These are phyloP conservation scores for Tephrocybe sp. DNA, from an alignment of 768 basidiomycete species.

Conservation along the genomic window DNA sequence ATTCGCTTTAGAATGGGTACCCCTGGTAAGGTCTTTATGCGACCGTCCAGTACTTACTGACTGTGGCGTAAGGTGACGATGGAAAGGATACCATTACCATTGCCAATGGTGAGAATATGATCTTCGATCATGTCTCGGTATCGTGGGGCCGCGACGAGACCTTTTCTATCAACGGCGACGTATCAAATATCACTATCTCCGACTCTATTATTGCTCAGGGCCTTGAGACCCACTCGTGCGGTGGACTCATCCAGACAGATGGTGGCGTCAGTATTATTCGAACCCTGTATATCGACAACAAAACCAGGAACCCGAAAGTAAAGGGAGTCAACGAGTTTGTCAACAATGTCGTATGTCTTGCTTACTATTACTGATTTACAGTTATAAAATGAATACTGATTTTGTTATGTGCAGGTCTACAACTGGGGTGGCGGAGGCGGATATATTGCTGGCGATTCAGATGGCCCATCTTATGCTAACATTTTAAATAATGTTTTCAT, in stretches of 20 bases:
- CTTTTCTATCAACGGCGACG: constrained; percentile 35
- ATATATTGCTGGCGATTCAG: constrained; percentile 36
- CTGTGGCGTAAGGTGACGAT: constrained; percentile 21
- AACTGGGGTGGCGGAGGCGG: constrained; percentile 34
- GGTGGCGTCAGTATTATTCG: constrained; percentile 36
- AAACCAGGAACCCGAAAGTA: constrained; percentile 36
- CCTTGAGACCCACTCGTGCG: constrained; percentile 33
- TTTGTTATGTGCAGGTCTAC: constrained; percentile 22
- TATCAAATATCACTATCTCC: constrained; percentile 33
- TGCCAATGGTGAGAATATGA: constrained; percentile 33
- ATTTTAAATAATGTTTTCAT: constrained; percentile 35
- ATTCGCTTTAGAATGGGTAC: constrained; percentile 28
- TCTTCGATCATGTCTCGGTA: constrained; percentile 34
- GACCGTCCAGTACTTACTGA: neutral
- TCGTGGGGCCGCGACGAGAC: constrained; percentile 35
- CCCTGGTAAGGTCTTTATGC: constrained; percentile 15
- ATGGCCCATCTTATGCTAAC: constrained; percentile 30
- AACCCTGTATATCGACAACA: constrained; percentile 34
- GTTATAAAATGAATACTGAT: neutral
- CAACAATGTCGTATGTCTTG: constrained; percentile 30
- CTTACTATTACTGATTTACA: neutral
- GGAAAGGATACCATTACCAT: constrained; percentile 34
- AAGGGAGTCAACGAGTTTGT: constrained; percentile 36
- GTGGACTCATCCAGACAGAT: constrained; percentile 34
- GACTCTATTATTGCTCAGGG: constrained; percentile 38